These are phyloP conservation scores for Apiotrichum porosum DNA, from an alignment of 1,284 basidiomycete genomes.

Conservation along the genomic window DNA sequence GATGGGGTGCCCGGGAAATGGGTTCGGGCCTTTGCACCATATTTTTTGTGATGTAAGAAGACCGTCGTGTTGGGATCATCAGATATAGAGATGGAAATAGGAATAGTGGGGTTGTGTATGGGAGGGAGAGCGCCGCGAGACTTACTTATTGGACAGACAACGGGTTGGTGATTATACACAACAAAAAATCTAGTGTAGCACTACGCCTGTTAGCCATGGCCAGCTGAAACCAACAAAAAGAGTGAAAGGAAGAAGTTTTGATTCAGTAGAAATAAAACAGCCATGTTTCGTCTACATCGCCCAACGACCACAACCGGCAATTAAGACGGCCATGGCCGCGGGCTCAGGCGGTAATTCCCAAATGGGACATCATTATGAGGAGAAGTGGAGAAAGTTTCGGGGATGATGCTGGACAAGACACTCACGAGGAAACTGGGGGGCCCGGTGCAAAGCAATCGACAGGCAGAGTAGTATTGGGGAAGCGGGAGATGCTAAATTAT, in stretches of 20 bases:
- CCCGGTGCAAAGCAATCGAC: conserved; percentile 5
- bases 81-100: conserved; percentile 28
- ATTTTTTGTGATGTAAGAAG: conserved; percentile 35
- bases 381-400: not conserved
- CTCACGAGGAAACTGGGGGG: conserved; percentile 5
- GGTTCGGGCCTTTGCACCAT: conserved; percentile 46
- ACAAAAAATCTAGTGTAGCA: not conserved
- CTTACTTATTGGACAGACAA: not conserved
- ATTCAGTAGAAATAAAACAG: conserved; percentile 49
- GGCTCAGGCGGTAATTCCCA: conserved; percentile 50
- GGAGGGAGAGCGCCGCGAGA: too few species aligned
- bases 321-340: conserved; percentile 29
- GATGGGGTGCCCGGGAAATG: conserved; percentile 38
- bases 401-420: not conserved
- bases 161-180: not conserved
- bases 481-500: not conserved
- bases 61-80: conserved; percentile 49
- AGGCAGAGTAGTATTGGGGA: not conserved
- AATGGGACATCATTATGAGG: conserved; percentile 42
- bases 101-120: too few species aligned
- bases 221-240: not conserved
- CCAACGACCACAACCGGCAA: conserved; percentile 25
- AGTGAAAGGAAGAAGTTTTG: conserved; percentile 6
- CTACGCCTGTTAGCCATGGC: conserved; percentile 18
- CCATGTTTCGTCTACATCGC: conserved; percentile 47